These are phyloP conservation scores for Naganishia albida DNA, from an alignment of 1,284 basidiomycete genomes.

Conservation along the genomic window DNA sequence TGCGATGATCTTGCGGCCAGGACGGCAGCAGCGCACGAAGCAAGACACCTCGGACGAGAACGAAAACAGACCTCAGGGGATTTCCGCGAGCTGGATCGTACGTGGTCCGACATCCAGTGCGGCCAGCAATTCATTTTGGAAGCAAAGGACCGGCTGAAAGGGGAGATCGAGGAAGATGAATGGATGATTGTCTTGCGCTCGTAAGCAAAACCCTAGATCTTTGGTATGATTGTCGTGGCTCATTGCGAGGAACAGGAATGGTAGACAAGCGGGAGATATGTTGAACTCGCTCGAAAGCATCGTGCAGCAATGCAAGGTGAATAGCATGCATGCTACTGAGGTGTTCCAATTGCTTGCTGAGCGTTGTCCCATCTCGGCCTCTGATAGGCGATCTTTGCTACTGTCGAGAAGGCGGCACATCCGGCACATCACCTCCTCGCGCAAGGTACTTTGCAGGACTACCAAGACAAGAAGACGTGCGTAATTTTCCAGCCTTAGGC, in stretches of 20 bases:
- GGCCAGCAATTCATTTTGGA: slow-evolving; percentile 80
- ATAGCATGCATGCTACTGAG: slow-evolving; percentile 40
- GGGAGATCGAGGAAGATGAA: slow-evolving; percentile 92
- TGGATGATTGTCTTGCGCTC: slow-evolving; percentile 93
- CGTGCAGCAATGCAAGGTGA: slow-evolving; percentile 75
- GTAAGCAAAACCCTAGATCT: slow-evolving; percentile 60
- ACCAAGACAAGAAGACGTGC: slow-evolving; percentile 80
- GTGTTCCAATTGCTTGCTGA: neutral
- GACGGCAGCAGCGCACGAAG: too few species aligned
- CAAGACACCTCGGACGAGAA: too few species aligned
- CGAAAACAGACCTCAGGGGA: too few species aligned
- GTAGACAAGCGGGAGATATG: slow-evolving; percentile 91
- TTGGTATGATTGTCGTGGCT: slow-evolving; percentile 10
- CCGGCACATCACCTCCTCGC: neutral
- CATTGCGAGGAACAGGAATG: slow-evolving; percentile 40
- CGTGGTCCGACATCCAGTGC: slow-evolving; percentile 36
- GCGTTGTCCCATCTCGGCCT: neutral
- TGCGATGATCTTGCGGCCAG: too few species aligned
- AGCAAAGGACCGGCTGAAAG: slow-evolving; percentile 76
- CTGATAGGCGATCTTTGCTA: neutral
- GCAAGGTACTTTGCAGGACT: slow-evolving; percentile 58
- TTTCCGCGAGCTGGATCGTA: neutral
- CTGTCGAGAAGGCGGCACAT: neutral
- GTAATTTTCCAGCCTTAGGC: slow-evolving; percentile 38
- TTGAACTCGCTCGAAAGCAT: slow-evolving; percentile 92